Conservation (phyloP, 371 early-diverging fungal species). For the Dentiscutata heterogama region DNA sequence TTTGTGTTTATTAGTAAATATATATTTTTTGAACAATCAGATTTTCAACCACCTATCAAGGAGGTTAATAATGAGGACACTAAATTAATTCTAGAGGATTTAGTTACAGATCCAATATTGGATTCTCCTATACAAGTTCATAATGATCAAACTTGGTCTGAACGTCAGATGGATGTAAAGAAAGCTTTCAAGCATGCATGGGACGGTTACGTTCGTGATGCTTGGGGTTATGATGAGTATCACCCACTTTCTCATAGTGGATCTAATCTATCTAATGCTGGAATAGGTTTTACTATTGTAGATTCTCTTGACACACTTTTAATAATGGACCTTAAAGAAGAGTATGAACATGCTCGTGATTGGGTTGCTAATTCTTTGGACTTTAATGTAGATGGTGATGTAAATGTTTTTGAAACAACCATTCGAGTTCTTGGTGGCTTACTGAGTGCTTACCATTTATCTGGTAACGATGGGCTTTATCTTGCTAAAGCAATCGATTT, state of each 20-base stretch:
- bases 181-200: conserved; percentile 77
- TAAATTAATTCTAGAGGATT: not conserved
- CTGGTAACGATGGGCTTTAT: conserved; percentile 68
- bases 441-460: conserved; percentile 82
- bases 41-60: not conserved
- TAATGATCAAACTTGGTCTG: conserved; percentile 47
- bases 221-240: conserved; percentile 89
- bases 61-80: not conserved
- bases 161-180: conserved; percentile 62
- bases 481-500: conserved; percentile 82
- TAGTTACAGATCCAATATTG: not conserved
- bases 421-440: conserved; percentile 94
- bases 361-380: conserved; percentile 70
- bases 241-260: conserved; percentile 73
- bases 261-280: conserved; percentile 58
- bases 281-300: conserved; percentile 82
- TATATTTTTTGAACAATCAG: not conserved
- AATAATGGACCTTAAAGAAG: conserved; percentile 81
- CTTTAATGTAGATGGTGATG: conserved; percentile 77
- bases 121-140: not conserved
- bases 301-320: conserved; percentile 89
- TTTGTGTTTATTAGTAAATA: not conserved
- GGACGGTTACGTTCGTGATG: conserved; percentile 81
- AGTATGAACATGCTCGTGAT: conserved; percentile 74
- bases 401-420: conserved; percentile 93